Conservation (phyloP, 306 rosid genomes). For the Hippophae rhamnoides region DNA sequence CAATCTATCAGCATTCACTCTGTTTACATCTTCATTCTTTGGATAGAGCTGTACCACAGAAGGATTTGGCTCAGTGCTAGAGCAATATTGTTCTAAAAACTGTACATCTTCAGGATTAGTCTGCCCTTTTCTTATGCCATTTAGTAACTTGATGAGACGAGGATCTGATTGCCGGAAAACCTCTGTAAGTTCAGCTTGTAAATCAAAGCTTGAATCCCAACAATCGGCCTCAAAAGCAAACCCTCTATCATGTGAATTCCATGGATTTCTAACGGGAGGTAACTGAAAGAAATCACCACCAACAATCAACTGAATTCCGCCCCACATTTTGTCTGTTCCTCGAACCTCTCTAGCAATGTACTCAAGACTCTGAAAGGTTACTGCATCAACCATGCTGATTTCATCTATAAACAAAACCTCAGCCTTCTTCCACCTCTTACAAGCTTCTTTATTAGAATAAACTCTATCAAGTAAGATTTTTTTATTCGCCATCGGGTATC, state of each 20-base stretch:
- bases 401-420: conserved; percentile 50
- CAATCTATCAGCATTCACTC: conserved; percentile 35
- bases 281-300: conserved; percentile 63
- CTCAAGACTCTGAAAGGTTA: conserved; percentile 34
- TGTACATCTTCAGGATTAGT: conserved; percentile 16
- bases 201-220: conserved; percentile 42
- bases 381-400: conserved; percentile 41
- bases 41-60: conserved; percentile 41
- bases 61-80: conserved; percentile 19
- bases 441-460: conserved; percentile 10
- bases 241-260: not conserved
- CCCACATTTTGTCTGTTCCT: conserved; percentile 29
- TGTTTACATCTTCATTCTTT: conserved; percentile 24
- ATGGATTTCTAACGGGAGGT: conserved; percentile 22
- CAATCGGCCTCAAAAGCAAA: conserved; percentile 52
- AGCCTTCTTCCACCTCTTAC: conserved; percentile 31
- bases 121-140: conserved; percentile 43
- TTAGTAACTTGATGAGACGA: conserved; percentile 35
- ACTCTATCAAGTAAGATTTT: conserved; percentile 8
- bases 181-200: conserved; percentile 31
- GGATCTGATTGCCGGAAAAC: conserved; percentile 47
- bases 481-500: conserved; percentile 1
- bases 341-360: conserved; percentile 24
- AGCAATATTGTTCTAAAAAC: conserved; percentile 23
- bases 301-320: conserved; percentile 55